Percentiles rank a stretch among this genome's conserved stretches.
Evolutionary conservation across 148 eudicot genomes (phyloP).

Genomic region (Arbutus unedo): DNA sequence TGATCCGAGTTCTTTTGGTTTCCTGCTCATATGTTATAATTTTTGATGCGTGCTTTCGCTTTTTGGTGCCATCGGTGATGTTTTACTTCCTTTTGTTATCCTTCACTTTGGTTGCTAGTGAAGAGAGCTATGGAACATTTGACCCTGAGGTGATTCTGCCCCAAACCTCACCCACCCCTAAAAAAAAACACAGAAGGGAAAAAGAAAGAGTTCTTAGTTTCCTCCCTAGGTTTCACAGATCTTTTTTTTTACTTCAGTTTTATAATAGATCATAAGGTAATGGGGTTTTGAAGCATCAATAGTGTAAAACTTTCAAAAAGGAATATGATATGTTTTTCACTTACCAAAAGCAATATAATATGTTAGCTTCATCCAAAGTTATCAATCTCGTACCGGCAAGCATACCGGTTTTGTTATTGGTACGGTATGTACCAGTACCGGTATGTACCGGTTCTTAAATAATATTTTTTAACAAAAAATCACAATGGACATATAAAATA

Average conservation of each 20-base stretch:
- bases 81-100: constrained; percentile 23
- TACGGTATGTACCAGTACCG: too few relatives aligned
- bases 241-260: not conserved
- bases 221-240: not conserved
- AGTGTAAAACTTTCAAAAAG: too few relatives aligned
- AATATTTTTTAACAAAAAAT: too few relatives aligned
- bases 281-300: not conserved
- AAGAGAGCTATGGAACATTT: constrained; percentile 21
- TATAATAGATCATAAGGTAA: not conserved
- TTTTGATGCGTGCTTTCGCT: not conserved
- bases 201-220: not conserved
- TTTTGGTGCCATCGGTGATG: not conserved
- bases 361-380: too few relatives aligned
- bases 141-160: constrained; percentile 15
- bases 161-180: not conserved
- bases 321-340: not conserved
- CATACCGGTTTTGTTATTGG: too few relatives aligned
- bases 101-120: constrained; percentile 39
- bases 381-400: too few relatives aligned
- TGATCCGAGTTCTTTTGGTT: not conserved
- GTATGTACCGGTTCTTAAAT: too few relatives aligned
- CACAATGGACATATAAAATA: too few relatives aligned
- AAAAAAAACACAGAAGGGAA: not conserved
- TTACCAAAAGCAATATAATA: too few relatives aligned
- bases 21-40: not conserved